Conservation (phyloP, 352 stramenopile genomes). For the Phytophthora multivora region DNA sequence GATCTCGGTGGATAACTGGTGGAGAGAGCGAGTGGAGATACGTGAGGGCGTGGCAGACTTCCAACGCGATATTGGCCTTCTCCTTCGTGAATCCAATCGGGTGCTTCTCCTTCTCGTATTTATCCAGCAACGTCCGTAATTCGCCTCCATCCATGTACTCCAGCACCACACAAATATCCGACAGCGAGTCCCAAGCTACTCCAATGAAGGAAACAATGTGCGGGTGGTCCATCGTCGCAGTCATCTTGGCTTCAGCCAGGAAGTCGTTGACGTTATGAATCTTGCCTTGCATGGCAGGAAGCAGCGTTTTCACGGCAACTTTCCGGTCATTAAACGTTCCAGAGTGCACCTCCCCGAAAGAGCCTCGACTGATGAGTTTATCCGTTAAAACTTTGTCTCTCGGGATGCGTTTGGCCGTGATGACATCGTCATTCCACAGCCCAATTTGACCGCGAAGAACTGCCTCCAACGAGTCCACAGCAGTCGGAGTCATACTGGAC, state of each 20-base stretch:
- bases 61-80: constrained; percentile 32
- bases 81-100: constrained; percentile 22
- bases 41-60: constrained; percentile 43
- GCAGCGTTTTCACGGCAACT: constrained; percentile 48
- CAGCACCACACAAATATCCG: constrained; percentile 46
- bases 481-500: constrained; percentile 19
- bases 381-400: constrained; percentile 38
- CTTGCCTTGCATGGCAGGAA: constrained; percentile 27
- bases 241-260: constrained; percentile 45
- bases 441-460: constrained; percentile 24
- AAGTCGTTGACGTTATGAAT: constrained; percentile 44
- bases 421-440: constrained; percentile 45
- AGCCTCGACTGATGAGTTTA: constrained; percentile 35
- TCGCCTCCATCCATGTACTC: constrained; percentile 62
- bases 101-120: constrained; percentile 28
- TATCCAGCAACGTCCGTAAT: constrained; percentile 36
- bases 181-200: constrained; percentile 47
- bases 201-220: constrained; percentile 47
- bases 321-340: constrained; percentile 35
- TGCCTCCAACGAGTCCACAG: constrained; percentile 19
- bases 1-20: constrained; percentile 38
- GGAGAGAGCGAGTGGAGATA: constrained; percentile 41
- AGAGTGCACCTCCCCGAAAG: constrained; percentile 40
- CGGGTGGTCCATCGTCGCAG: constrained; percentile 35
- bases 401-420: constrained; percentile 45